Conservation (phyloP, 2,329 filamentous ascomycete genomes). For the Aspergillus sp. region DNA sequence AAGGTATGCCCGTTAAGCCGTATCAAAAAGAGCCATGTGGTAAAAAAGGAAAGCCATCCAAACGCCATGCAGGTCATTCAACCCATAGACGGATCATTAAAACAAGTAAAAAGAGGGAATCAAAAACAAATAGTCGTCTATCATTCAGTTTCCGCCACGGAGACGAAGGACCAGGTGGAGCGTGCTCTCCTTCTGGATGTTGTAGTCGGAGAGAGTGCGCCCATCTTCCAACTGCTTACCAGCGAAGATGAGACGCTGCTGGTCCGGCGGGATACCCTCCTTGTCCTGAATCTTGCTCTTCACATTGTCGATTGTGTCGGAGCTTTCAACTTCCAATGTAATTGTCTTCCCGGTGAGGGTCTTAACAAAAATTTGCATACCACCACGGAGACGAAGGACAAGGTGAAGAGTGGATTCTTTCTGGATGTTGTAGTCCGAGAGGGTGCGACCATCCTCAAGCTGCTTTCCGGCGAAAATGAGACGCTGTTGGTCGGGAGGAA, state of each 20-base stretch:
- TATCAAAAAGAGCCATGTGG: conserved; percentile 10
- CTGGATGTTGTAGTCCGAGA: conserved; percentile 96
- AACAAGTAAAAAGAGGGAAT: conserved; percentile 8
- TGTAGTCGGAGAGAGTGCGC: conserved; percentile 48
- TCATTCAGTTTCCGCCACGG: conserved; percentile 36
- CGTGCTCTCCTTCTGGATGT: conserved; percentile 56
- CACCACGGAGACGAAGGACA: conserved; percentile 73
- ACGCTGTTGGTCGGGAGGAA: conserved; percentile 90
- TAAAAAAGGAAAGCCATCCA: conserved; percentile 22
- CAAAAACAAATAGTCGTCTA: conserved; percentile 1
- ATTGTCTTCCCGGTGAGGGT: conserved; percentile 70
- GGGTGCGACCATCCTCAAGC: conserved; percentile 81
- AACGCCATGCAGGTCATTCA: conserved; percentile 32
- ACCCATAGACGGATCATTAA: conserved; percentile 22
- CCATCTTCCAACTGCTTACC: conserved; percentile 57
- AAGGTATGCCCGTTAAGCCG: conserved; percentile 11
- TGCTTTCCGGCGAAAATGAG: conserved; percentile 93
- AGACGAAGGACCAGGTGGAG: conserved; percentile 52
- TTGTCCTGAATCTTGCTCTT: conserved; percentile 74
- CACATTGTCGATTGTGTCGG: conserved; percentile 64
- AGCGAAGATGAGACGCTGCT: conserved; percentile 64
- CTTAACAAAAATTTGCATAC: conserved; percentile 82
- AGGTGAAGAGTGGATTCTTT: conserved; percentile 79
- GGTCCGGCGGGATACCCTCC: conserved; percentile 67
- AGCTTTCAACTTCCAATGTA: conserved; percentile 61